Base-by-base conservation (phyloP, 2,329 filamentous ascomycete species). In the Salinomyces thailandicus region DNA sequence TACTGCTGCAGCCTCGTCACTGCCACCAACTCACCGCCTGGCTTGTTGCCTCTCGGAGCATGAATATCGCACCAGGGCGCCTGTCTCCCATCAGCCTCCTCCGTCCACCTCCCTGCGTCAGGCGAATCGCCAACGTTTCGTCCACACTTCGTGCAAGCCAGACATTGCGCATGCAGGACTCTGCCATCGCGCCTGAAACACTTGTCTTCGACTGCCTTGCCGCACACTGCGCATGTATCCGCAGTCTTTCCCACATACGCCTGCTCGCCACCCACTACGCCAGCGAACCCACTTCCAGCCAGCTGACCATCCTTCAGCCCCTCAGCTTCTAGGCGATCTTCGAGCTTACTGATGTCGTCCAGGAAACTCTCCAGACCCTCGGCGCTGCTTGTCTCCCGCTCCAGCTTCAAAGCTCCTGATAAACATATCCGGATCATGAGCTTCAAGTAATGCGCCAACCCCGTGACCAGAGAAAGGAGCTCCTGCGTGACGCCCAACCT, bases 401-500 rank as follows among this genome's bases (percentile, higher is more conserved):
- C 91, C 26, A 96, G 73, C 53, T 86, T 89, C 31, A 98, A 67
- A 5, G 91, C 81, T 19, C 89, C 91, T 58, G 96, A 93, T 18
- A 98, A 72, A 55, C 91, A 95, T 50, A 98, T 98, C 33, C 91
- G 79, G 51, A 98, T 98, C 41, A 98, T 75, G 20, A 98, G 80
- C 62, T 98, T 98, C 36, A 98, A 75, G 56, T 98, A 98, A 61
- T 98, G 91, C 13, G 91, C 91, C 35, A 98, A 72, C 22, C 91
- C 89, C 26, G 91, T 98, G 36, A 98, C 91, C 5, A 98, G 72
- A 5, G 89, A 93, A n/a, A 98, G 66, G n/a, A 98, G 72, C 59
- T 98, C 91, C 59, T 98, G 91, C 6, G 91, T 98, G 19, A 98
- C 91, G 29, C 91, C 91, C 28, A 96, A 75, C 57, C 95, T 91